A percentile compares a stretch with the other conserved stretches of the same genome.
These are phyloP conservation scores for Cicer bijugum DNA, from an alignment of 306 rosid genomes.

Conservation along the genomic window DNA sequence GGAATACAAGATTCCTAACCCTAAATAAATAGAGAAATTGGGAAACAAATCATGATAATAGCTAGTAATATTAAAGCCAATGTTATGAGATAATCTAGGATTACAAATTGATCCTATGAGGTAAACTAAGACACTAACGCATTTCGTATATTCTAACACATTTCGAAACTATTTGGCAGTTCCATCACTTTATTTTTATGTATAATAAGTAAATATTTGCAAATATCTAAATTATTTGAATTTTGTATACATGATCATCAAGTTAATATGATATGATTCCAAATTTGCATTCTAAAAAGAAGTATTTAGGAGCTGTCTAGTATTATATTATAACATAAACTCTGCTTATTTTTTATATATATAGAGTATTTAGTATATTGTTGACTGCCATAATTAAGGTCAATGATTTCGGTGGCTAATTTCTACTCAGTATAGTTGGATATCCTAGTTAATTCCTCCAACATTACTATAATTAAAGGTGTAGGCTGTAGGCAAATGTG, in stretches of 20 bases:
- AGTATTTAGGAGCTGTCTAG: no score
- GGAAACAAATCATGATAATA: not conserved
- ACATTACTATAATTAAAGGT: slow-evolving; percentile 18
- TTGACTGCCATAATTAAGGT: slow-evolving; percentile 14
- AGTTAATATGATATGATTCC: not conserved
- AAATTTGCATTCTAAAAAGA: not conserved
- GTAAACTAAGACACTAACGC: not conserved
- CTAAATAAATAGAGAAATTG: not conserved
- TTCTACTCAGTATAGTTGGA: slow-evolving; percentile 19
- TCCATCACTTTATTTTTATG: slow-evolving; percentile 9
- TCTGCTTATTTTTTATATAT: slow-evolving; percentile 10
- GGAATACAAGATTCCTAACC: not conserved
- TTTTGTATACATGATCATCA: not conserved
- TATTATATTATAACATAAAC: not conserved
- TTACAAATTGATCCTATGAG: not conserved
- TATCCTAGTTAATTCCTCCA: slow-evolving; percentile 37
- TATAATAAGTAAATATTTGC: not conserved
- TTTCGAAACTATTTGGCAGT: not conserved
- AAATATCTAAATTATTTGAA: slow-evolving; percentile 1
- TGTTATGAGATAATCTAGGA: not conserved
- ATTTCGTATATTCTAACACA: not conserved
- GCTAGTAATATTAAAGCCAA: not conserved
- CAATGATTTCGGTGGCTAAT: slow-evolving; percentile 36
- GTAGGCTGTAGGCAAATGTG: slow-evolving; percentile 15
- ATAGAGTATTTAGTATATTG: slow-evolving; percentile 16